Conservation (phyloP, 2,329 filamentous ascomycete species). For the Zymoseptoria brevis region DNA sequence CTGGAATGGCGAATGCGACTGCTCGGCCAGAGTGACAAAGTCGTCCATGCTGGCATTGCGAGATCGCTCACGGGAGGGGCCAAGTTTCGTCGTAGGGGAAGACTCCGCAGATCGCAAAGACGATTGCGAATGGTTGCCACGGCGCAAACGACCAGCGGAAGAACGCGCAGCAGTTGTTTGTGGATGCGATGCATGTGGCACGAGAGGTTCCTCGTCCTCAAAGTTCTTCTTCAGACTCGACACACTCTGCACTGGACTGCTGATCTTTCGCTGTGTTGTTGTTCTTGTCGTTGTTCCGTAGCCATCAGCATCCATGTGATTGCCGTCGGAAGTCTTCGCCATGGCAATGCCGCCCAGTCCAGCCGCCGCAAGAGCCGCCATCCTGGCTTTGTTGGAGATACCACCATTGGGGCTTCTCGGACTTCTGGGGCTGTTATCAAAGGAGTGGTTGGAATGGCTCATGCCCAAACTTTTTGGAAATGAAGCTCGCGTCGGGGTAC, state of each 20-base stretch:
- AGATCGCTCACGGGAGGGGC: constrained; percentile 45
- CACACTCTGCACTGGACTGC: constrained; percentile 83
- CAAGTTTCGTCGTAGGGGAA: constrained; percentile 48
- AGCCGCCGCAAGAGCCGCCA: constrained; percentile 32
- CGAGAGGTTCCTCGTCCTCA: constrained; percentile 46
- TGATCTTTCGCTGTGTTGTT: constrained; percentile 15
- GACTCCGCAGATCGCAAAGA: constrained; percentile 55
- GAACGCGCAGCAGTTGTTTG: constrained; percentile 39
- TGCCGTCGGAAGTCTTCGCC: constrained; percentile 59
- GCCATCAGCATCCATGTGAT: constrained; percentile 30
- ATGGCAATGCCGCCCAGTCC: constrained; percentile 40
- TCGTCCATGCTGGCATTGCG: constrained; percentile 45
- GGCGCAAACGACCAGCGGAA: constrained; percentile 52
- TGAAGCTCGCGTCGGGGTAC: constrained; percentile 55
- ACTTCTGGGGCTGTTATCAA: constrained; percentile 30
- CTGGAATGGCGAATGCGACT: constrained; percentile 42
- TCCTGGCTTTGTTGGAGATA: constrained; percentile 33
- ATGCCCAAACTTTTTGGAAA: constrained; percentile 55
- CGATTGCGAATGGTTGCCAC: constrained; percentile 44
- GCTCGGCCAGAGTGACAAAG: constrained; percentile 22
- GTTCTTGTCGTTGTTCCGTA: constrained; percentile 18
- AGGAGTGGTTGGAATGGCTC: constrained; percentile 53
- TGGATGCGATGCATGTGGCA: constrained; percentile 27
- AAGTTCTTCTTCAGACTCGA: constrained; percentile 57
- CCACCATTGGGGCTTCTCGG: constrained; percentile 22